Percentiles rank a stretch among this genome's conserved stretches.
Evolutionary conservation across 257 asterid species (phyloP).

Genomic region (Galeopsis tetrahit): DNA sequence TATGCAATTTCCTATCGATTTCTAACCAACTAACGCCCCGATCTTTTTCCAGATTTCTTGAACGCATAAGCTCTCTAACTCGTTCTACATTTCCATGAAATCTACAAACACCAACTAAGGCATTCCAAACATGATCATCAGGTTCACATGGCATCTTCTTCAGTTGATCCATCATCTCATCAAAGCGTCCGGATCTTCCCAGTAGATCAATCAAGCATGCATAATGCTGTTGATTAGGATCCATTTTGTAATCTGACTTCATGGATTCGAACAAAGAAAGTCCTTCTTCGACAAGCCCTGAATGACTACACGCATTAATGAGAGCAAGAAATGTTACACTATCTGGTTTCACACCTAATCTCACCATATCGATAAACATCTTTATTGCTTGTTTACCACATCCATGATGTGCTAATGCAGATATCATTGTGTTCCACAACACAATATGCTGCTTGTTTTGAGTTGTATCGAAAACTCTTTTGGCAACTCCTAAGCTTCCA

Average conservation of each 20-base stretch:
- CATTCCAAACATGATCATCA: slow-evolving; percentile 61
- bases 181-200: slow-evolving; percentile 57
- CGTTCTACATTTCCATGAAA: slow-evolving; percentile 56
- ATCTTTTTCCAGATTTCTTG: slow-evolving; percentile 39
- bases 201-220: slow-evolving; percentile 67
- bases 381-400: slow-evolving; percentile 56
- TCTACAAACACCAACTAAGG: slow-evolving; percentile 62
- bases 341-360: slow-evolving; percentile 61
- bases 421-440: slow-evolving; percentile 73
- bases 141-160: slow-evolving; percentile 54
- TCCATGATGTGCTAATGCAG: slow-evolving; percentile 71
- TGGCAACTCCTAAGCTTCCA: slow-evolving; percentile 54
- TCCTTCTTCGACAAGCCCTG: slow-evolving; percentile 65
- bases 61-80: slow-evolving; percentile 51
- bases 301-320: slow-evolving; percentile 67
- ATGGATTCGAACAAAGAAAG: slow-evolving; percentile 52
- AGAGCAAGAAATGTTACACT: slow-evolving; percentile 59
- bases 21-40: slow-evolving; percentile 65
- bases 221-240: slow-evolving; percentile 64
- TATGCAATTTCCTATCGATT: slow-evolving; percentile 46
- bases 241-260: slow-evolving; percentile 43
- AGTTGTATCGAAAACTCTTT: slow-evolving; percentile 47
- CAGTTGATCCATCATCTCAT: slow-evolving; percentile 52
- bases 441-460: slow-evolving; percentile 52
- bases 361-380: slow-evolving; percentile 52